These are phyloP conservation scores for Vinca minor DNA, from an alignment of 257 asterid species.

Conservation along the genomic window DNA sequence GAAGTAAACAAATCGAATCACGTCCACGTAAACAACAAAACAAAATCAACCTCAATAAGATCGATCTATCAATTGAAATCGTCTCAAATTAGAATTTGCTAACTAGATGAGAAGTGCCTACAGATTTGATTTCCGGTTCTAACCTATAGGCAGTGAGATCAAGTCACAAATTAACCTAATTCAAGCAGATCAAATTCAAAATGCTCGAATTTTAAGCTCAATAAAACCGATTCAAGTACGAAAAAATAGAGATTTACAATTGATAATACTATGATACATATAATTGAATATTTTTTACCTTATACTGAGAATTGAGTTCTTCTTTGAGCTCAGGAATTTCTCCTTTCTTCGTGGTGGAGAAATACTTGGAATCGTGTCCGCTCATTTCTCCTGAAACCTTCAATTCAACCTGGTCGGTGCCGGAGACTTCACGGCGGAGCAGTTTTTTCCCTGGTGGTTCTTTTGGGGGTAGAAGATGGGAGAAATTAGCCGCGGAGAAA, in stretches of 20 bases:
- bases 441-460: background rate
- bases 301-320: conserved; percentile 98
- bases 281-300: conserved; percentile 37
- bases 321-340: conserved; percentile 99
- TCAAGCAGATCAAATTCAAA: conserved; percentile 28
- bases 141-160: conserved; percentile 7
- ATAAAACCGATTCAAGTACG: background rate
- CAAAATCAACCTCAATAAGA: background rate
- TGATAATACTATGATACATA: background rate
- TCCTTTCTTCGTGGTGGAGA: conserved; percentile 98
- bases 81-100: background rate
- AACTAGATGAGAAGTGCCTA: background rate
- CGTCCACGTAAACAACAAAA: conserved; percentile 2
- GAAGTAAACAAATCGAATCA: background rate
- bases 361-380: conserved; percentile 96
- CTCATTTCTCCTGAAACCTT: conserved; percentile 49
- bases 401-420: conserved; percentile 1
- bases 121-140: conserved; percentile 12
- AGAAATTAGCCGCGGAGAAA: background rate
- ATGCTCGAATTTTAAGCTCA: background rate
- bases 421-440: conserved; percentile 1
- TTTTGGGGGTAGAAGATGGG: background rate
- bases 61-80: conserved; percentile 8
- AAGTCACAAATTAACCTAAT: background rate
- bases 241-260: background rate